Evolutionary conservation across 2,329 filamentous ascomycete species (phyloP).

Genomic region (Tricladium varicosporioides): DNA sequence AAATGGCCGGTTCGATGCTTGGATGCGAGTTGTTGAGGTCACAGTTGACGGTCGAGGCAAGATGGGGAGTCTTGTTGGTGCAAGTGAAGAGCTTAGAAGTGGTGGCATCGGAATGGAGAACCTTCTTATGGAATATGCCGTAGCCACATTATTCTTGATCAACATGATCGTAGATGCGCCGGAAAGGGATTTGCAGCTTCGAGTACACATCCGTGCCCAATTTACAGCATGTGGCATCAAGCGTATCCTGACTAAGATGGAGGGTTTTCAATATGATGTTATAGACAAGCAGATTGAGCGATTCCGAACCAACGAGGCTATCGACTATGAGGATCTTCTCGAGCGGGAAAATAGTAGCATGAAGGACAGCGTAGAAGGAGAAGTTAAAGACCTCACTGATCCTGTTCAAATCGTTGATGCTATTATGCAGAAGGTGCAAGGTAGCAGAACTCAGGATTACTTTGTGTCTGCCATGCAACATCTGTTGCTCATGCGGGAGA

Average conservation of each 20-base stretch:
- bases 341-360: conserved; percentile 89
- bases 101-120: conserved; percentile 99
- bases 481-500: conserved; percentile 86
- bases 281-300: conserved; percentile 98
- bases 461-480: conserved; percentile 95
- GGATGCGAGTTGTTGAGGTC: conserved; percentile 98
- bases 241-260: conserved; percentile 93
- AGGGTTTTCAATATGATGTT: conserved; percentile 94
- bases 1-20: conserved; percentile 93
- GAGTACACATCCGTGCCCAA: conserved; percentile 92
- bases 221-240: conserved; percentile 96
- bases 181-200: conserved; percentile 82
- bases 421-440: conserved; percentile 80
- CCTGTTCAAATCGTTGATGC: conserved; percentile 92
- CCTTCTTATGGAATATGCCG: conserved; percentile 96
- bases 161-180: conserved; percentile 96
- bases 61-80: conserved; percentile 96
- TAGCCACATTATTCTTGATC: conserved; percentile 89
- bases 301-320: conserved; percentile 90
- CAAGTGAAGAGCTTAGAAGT: conserved; percentile 92
- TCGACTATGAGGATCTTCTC: conserved; percentile 96
- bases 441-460: conserved; percentile 87
- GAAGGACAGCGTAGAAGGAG: conserved; percentile 66
- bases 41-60: conserved; percentile 96
- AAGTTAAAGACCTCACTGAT: conserved; percentile 89